A percentile compares a stretch with the other conserved stretches of the same genome.
These are phyloP conservation scores for Tausonia pullulans DNA, from an alignment of 1,284 basidiomycete genomes.

Conservation along the genomic window DNA sequence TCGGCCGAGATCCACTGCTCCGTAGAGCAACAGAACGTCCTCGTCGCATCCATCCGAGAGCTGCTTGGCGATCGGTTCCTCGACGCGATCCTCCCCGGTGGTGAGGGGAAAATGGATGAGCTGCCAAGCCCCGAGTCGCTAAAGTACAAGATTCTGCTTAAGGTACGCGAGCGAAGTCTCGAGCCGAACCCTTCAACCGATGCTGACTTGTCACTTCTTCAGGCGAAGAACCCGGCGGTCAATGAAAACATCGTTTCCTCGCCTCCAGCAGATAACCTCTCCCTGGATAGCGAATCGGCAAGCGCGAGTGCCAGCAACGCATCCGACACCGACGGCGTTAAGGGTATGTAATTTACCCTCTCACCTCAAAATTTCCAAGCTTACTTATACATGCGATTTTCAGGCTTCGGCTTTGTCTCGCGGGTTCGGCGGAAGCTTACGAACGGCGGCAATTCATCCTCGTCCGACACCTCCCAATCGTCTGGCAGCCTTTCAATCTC, in stretches of 20 bases:
- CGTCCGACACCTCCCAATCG: not conserved
- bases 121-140: conserved; percentile 84
- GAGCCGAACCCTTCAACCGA: not conserved
- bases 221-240: conserved; percentile 19
- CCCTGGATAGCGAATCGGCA: too few species aligned
- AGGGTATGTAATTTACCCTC: too few species aligned
- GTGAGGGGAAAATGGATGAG: conserved; percentile 40
- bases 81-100: conserved; percentile 42
- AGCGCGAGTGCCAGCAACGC: too few species aligned
- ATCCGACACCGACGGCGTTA: too few species aligned
- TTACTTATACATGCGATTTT: too few species aligned
- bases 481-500: too few species aligned
- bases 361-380: too few species aligned
- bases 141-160: conserved; percentile 69
- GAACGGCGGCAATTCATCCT: conserved; percentile 18
- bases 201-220: not conserved
- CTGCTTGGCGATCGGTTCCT: conserved; percentile 70
- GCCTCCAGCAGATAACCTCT: too few species aligned
- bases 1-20: conserved; percentile 89
- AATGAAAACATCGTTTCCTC: not conserved
- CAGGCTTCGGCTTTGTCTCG: too few species aligned
- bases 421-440: too few species aligned
- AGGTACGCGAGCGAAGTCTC: conserved; percentile 40
- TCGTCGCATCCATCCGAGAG: conserved; percentile 65
- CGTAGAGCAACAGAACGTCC: conserved; percentile 66